These are phyloP conservation scores for Daldinia vernicosa DNA, from an alignment of 495 filamentous ascomycete genomes.

Conservation along the genomic window DNA sequence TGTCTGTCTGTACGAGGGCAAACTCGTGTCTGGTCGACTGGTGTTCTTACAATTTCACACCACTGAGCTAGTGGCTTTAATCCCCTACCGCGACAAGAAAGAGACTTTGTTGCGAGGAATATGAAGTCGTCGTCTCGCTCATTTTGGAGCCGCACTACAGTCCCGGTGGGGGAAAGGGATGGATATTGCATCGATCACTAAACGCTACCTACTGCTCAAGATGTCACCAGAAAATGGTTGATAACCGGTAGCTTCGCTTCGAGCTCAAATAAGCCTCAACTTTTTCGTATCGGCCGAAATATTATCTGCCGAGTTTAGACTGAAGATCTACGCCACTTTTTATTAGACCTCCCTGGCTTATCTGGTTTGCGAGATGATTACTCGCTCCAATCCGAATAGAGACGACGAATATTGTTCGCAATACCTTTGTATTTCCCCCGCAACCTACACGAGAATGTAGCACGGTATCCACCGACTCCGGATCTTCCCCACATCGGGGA, in stretches of 20 bases:
- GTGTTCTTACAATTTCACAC: neutral
- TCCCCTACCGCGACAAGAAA: neutral
- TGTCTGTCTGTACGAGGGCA: neutral
- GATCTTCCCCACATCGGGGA: slow-evolving; percentile 16
- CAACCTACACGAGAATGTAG: slow-evolving; percentile 13
- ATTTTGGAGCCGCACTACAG: neutral
- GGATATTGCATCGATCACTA: neutral
- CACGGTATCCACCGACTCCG: slow-evolving; percentile 22
- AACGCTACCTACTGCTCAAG: neutral
- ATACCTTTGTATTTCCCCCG: slow-evolving; percentile 20
- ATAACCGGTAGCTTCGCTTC: neutral
- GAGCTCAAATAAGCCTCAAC: neutral
- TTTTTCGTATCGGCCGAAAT: neutral
- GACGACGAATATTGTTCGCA: neutral
- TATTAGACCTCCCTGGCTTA: neutral
- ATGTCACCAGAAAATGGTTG: neutral
- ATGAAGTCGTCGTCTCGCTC: neutral
- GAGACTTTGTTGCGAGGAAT: neutral
- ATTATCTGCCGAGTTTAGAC: slow-evolving; percentile 3
- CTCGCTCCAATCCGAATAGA: neutral
- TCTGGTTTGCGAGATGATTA: neutral
- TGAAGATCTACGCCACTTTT: neutral
- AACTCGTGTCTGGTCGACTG: neutral
- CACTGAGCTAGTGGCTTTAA: neutral
- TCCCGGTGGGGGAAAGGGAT: neutral